phyloP scores from a whole-genome alignment of 2,329 filamentous ascomycete genomes.

The Dactylellina drechsleri region DNA sequence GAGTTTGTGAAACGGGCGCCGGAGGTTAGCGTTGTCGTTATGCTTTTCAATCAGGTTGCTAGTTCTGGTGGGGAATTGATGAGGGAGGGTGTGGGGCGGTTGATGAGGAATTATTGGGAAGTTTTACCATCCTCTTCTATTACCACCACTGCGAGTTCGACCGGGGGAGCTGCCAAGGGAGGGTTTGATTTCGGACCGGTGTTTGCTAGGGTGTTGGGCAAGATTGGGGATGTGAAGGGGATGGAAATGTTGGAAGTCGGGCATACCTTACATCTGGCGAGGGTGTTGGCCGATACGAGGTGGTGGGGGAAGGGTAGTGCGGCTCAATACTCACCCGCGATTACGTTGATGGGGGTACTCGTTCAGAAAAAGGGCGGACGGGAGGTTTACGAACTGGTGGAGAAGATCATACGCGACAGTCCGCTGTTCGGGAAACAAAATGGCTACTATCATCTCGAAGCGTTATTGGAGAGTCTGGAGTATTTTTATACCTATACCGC shows the following conservation, averaged over 20 bases:
- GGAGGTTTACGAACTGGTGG: slow-evolving; percentile 25
- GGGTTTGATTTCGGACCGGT: slow-evolving; percentile 87
- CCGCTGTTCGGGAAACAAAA: slow-evolving; percentile 23
- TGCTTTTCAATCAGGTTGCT: slow-evolving; percentile 75
- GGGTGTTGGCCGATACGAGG: slow-evolving; percentile 56
- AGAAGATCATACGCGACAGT: slow-evolving; percentile 48
- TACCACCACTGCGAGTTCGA: slow-evolving; percentile 61
- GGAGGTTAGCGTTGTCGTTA: slow-evolving; percentile 81
- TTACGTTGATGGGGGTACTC: slow-evolving; percentile 38
- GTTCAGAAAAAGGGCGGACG: slow-evolving; percentile 11
- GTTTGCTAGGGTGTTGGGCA: slow-evolving; percentile 72
- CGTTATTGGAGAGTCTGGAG: slow-evolving; percentile 42
- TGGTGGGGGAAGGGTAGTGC: slow-evolving; percentile 58
- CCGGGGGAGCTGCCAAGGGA: slow-evolving; percentile 65
- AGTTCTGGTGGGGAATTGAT: slow-evolving; percentile 75
- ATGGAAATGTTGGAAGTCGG: slow-evolving; percentile 56
- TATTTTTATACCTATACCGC: slow-evolving; percentile 1
- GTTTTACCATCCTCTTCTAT: slow-evolving; percentile 68
- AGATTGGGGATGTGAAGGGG: slow-evolving; percentile 43
- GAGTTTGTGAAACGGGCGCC: slow-evolving; percentile 83
- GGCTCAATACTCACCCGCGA: slow-evolving; percentile 34
- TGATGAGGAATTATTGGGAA: slow-evolving; percentile 86
- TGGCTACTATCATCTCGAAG: slow-evolving; percentile 28
- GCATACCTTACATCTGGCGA: slow-evolving; percentile 57
- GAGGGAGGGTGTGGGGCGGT: slow-evolving; percentile 78